Evolutionary conservation across 1,284 basidiomycete genomes (phyloP).

Genomic region (Cryptococcus depauperatus): DNA sequence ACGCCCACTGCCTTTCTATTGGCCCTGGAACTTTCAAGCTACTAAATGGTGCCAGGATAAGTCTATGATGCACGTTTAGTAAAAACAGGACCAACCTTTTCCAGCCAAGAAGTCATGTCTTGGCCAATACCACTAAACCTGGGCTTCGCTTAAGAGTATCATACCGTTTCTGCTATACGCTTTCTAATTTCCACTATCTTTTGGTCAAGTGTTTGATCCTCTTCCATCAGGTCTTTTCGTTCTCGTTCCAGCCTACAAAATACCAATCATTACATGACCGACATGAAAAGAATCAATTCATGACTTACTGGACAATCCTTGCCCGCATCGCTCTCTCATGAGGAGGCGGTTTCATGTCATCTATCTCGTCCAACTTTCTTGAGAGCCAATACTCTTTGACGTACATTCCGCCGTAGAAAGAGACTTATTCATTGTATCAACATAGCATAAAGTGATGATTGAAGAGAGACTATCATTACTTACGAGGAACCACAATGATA

Average conservation of each 20-base stretch:
- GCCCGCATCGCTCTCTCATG: constrained; percentile 24
- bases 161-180: constrained; percentile 5
- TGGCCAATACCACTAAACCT: no score
- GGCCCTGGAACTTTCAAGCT: no score
- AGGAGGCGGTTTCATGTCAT: constrained; percentile 8
- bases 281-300: not conserved
- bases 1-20: no score
- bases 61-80: no score
- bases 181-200: constrained; percentile 21
- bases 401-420: constrained; percentile 28
- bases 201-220: constrained; percentile 20
- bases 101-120: no score
- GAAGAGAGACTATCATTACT: constrained; percentile 11
- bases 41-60: no score
- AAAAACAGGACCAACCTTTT: no score
- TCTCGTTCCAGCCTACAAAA: constrained; percentile 26
- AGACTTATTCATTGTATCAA: constrained; percentile 11
- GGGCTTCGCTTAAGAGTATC: not conserved
- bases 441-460: not conserved
- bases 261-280: not conserved
- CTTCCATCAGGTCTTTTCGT: constrained; percentile 25
- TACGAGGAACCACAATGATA: constrained; percentile 29
- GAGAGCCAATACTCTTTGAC: constrained; percentile 30
- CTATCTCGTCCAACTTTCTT: constrained; percentile 16
- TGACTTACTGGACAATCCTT: constrained; percentile 27